Percentiles rank a stretch among this genome's conserved stretches.
These are phyloP conservation scores for Spergularia marina DNA, from an alignment of 148 eudicot species.

Conservation along the genomic window DNA sequence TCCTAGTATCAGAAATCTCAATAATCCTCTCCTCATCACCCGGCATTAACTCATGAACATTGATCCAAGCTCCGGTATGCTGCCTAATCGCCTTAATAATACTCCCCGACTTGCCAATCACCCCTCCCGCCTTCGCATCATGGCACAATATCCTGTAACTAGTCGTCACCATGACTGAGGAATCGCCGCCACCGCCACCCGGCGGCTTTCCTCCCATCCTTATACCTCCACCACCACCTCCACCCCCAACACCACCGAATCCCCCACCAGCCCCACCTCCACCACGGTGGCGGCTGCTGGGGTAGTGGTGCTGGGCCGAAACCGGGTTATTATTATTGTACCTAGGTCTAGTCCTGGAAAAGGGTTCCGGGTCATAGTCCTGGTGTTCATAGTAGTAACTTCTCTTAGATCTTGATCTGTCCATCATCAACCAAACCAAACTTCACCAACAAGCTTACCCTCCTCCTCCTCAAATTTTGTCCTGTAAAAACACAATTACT, in stretches of 20 bases:
- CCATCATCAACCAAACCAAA: slow-evolving; percentile 35
- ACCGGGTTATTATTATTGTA: slow-evolving; percentile 38
- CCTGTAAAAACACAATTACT: slow-evolving; percentile 14
- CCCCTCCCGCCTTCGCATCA: slow-evolving; percentile 77
- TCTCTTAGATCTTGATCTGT: slow-evolving; percentile 92
- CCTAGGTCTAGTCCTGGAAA: slow-evolving; percentile 54
- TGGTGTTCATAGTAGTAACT: slow-evolving; percentile 74
- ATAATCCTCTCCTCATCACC: slow-evolving; percentile 95
- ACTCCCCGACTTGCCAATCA: slow-evolving; percentile 89
- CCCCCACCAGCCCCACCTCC: slow-evolving; percentile 22
- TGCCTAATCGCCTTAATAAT: slow-evolving; percentile 87
- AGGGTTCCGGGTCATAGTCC: slow-evolving; percentile 72
- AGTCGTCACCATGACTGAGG: slow-evolving; percentile 64
- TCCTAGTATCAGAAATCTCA: slow-evolving; percentile 83
- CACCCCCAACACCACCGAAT: slow-evolving; percentile 32
- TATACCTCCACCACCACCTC: slow-evolving; percentile 30
- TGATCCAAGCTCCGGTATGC: slow-evolving; percentile 95
- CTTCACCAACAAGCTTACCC: too few relatives aligned
- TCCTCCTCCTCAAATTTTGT: neutral
- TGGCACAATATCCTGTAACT: slow-evolving; percentile 81
- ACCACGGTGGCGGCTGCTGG: slow-evolving; percentile 46
- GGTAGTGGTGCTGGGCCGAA: slow-evolving; percentile 25
- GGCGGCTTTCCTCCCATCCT: slow-evolving; percentile 37
- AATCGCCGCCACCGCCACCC: slow-evolving; percentile 22
- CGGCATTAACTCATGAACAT: slow-evolving; percentile 72